phyloP scores from a whole-genome alignment of 805 yeast species.

The Schwanniomyces yamadae region DNA sequence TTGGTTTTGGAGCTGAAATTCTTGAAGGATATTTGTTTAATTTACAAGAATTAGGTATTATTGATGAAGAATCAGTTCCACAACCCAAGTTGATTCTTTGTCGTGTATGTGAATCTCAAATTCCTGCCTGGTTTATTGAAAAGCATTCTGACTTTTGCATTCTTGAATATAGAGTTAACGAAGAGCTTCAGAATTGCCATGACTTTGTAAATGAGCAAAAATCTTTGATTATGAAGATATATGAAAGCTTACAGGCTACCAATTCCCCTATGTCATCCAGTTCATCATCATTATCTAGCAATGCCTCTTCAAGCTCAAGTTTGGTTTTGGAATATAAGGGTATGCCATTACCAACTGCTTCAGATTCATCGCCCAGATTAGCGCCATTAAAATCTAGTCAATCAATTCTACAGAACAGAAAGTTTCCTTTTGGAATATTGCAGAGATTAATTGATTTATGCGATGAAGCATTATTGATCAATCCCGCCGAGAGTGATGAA shows the following conservation, averaged over 20 bases:
- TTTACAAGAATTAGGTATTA: constrained; percentile 61
- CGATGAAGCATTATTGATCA: constrained; percentile 71
- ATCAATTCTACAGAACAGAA: constrained; percentile 42
- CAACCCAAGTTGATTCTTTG: constrained; percentile 83
- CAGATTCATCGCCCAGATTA: constrained; percentile 18
- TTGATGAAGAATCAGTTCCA: constrained; percentile 66
- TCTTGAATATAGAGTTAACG: constrained; percentile 79
- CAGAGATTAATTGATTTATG: constrained; percentile 61
- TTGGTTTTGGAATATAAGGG: constrained; percentile 56
- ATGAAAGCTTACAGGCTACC: constrained; percentile 32
- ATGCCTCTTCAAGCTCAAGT: constrained; percentile 17
- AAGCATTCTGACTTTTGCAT: constrained; percentile 85
- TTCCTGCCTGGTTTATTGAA: constrained; percentile 98
- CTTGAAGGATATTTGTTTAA: constrained; percentile 70
- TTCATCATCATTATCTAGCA: constrained; percentile 11
- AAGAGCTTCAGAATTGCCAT: constrained; percentile 70
- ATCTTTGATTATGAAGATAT: constrained; percentile 44
- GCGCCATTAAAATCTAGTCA: constrained; percentile 19
- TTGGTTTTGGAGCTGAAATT: constrained; percentile 88
- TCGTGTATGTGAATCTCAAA: constrained; percentile 83
- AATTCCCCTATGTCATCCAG: constrained; percentile 10
- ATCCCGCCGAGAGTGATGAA: constrained; percentile 47
- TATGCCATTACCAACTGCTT: constrained; percentile 41
- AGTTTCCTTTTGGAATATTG: constrained; percentile 64
- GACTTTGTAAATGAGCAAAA: constrained; percentile 75